A percentile compares a stretch with the other conserved stretches of the same genome.
Evolutionary conservation across 305 asterid genomes (phyloP).

Genomic region (Withania somnifera): DNA sequence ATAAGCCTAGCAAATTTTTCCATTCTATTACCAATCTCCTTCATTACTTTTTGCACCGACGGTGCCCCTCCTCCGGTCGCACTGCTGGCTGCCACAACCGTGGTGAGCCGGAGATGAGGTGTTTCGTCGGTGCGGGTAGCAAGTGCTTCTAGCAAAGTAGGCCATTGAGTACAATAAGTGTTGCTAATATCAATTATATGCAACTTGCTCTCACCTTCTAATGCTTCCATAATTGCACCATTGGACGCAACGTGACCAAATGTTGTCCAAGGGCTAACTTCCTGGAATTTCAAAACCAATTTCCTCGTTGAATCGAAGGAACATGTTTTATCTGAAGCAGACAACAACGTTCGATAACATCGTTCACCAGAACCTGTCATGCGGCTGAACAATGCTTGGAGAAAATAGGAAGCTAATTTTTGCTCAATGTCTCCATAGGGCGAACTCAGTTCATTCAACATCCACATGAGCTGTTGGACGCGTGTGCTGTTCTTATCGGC

Average conservation of each 20-base stretch:
- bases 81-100: conserved; percentile 35
- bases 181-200: conserved; percentile 80
- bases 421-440: conserved; percentile 85
- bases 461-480: conserved; percentile 85
- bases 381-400: conserved; percentile 70
- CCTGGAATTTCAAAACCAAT: conserved; percentile 69
- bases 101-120: conserved; percentile 68
- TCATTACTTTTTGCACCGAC: conserved; percentile 67
- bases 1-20: conserved; percentile 88
- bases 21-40: conserved; percentile 71
- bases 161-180: conserved; percentile 98
- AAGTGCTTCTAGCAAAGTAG: conserved; percentile 82
- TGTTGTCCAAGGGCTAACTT: conserved; percentile 88
- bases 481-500: conserved; percentile 48
- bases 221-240: conserved; percentile 90
- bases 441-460: conserved; percentile 82
- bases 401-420: conserved; percentile 69
- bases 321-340: conserved; percentile 51
- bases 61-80: conserved; percentile 17
- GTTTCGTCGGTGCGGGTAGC: conserved; percentile 84
- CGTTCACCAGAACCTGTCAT: conserved; percentile 80
- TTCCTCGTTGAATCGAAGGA: conserved; percentile 76
- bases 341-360: conserved; percentile 27
- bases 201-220: conserved; percentile 60
- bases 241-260: conserved; percentile 92